Conservation (phyloP, 495 filamentous ascomycete genomes). For the Penicillium psychrofluorescens region DNA sequence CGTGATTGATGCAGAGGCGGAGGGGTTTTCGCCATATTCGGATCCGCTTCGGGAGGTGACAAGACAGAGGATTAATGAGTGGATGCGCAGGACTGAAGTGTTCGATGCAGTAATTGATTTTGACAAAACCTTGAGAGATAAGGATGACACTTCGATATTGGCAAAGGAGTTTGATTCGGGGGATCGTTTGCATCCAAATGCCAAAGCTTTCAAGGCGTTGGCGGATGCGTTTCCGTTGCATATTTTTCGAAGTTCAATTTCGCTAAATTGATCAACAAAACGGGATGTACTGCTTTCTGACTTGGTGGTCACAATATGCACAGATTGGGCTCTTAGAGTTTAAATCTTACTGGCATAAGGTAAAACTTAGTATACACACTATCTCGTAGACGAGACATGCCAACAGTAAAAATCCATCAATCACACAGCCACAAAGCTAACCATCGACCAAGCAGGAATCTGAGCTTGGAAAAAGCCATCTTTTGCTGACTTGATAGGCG, state of each 20-base stretch:
- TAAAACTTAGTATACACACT: too few relatives aligned
- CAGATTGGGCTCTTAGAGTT: too few relatives aligned
- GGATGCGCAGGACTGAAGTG: slow-evolving; percentile 48
- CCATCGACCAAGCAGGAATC: slow-evolving; percentile 9
- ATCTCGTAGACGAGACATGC: too few relatives aligned
- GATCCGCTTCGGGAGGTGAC: slow-evolving; percentile 49
- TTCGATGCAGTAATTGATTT: slow-evolving; percentile 65
- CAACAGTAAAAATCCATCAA: too few relatives aligned
- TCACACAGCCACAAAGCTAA: neutral
- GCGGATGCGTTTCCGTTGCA: slow-evolving; percentile 53
- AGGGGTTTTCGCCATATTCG: slow-evolving; percentile 34
- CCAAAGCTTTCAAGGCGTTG: slow-evolving; percentile 54
- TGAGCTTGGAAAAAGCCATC: slow-evolving; percentile 1
- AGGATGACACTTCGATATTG: slow-evolving; percentile 33
- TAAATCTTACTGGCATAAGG: too few relatives aligned
- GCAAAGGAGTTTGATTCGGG: slow-evolving; percentile 52
- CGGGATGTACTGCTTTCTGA: too few relatives aligned
- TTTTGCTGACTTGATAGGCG: neutral
- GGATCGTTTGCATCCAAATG: slow-evolving; percentile 66
- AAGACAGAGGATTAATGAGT: slow-evolving; percentile 53
- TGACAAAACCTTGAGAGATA: slow-evolving; percentile 48
- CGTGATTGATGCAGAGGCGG: slow-evolving; percentile 18
- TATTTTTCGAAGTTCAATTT: slow-evolving; percentile 29
- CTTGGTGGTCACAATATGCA: too few relatives aligned
- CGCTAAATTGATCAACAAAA: too few relatives aligned